phyloP scores from a whole-genome alignment of 192 early-diverging fungal species.

The Radiomyces spectabilis region DNA sequence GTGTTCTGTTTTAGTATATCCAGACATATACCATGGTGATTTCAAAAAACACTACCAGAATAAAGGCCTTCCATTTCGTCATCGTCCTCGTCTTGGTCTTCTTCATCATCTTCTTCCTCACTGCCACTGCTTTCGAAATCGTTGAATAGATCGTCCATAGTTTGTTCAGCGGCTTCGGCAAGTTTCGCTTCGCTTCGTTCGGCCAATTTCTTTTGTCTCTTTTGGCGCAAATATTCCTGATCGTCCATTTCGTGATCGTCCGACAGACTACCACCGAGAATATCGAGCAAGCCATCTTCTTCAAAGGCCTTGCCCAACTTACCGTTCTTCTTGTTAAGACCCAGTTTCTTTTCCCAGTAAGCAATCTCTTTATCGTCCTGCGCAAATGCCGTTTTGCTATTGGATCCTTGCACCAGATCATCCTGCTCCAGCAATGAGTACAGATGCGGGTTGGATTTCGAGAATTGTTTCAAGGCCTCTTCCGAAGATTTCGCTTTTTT shows the following conservation, averaged over 20 bases:
- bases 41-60: too few relatives aligned
- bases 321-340: constrained; percentile 31
- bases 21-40: too few relatives aligned
- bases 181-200: constrained; percentile 17
- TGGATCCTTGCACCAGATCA: constrained; percentile 20
- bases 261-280: constrained; percentile 30
- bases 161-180: constrained; percentile 30
- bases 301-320: constrained; percentile 40
- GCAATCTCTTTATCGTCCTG: constrained; percentile 46
- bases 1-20: too few relatives aligned
- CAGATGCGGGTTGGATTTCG: constrained; percentile 38
- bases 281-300: constrained; percentile 43
- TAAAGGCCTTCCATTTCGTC: constrained; percentile 13
- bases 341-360: constrained; percentile 44
- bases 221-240: constrained; percentile 20
- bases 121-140: constrained; percentile 16
- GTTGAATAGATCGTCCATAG: constrained; percentile 17
- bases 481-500: constrained; percentile 10
- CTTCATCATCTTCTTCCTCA: constrained; percentile 17
- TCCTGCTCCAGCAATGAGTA: constrained; percentile 38
- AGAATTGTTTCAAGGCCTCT: constrained; percentile 31
- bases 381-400: constrained; percentile 8
- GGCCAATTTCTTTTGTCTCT: constrained; percentile 7
- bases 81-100: constrained; percentile 18
- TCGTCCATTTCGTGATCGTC: constrained; percentile 21